phyloP scores from a whole-genome alignment of 1,284 basidiomycete species.

The Apiotrichum gamsii region DNA sequence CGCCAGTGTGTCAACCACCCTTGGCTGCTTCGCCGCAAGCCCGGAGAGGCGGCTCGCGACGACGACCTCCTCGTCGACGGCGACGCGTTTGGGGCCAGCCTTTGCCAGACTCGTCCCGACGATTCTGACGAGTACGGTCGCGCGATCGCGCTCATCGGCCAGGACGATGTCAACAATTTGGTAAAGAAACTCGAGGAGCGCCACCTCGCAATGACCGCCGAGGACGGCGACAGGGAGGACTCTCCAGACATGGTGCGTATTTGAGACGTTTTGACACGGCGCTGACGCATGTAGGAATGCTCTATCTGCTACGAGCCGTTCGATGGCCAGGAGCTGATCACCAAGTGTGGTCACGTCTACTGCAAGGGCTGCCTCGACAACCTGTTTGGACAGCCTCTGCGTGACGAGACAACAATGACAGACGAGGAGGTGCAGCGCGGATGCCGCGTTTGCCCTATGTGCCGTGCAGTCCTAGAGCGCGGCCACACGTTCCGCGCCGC shows the following conservation, averaged over 20 bases:
- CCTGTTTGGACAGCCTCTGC: slow-evolving; percentile 26
- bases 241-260: slow-evolving; percentile 11
- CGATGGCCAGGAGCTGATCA: slow-evolving; percentile 32
- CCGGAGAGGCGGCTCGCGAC: slow-evolving; percentile 19
- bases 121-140: slow-evolving; percentile 28
- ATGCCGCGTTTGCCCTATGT: slow-evolving; percentile 40
- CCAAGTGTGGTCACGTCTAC: slow-evolving; percentile 41
- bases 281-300: slow-evolving; percentile 23
- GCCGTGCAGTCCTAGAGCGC: slow-evolving; percentile 31
- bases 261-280: background rate
- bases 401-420: slow-evolving; percentile 20
- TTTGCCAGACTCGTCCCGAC: slow-evolving; percentile 15
- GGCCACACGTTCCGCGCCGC: slow-evolving; percentile 32
- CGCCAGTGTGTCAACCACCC: slow-evolving; percentile 38
- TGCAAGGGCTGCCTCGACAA: slow-evolving; percentile 38
- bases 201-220: slow-evolving; percentile 10
- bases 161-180: slow-evolving; percentile 24
- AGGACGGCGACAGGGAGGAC: slow-evolving; percentile 3
- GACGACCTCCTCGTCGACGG: slow-evolving; percentile 36
- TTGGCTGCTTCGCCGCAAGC: slow-evolving; percentile 35
- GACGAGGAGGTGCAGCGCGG: slow-evolving; percentile 30
- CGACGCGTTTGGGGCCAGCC: slow-evolving; percentile 24
- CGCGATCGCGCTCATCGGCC: slow-evolving; percentile 22
- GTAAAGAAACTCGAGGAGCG: slow-evolving; percentile 29
- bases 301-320: slow-evolving; percentile 38